Conservation (phyloP, 305 asterid genomes). For the Fraxinus velutina region DNA sequence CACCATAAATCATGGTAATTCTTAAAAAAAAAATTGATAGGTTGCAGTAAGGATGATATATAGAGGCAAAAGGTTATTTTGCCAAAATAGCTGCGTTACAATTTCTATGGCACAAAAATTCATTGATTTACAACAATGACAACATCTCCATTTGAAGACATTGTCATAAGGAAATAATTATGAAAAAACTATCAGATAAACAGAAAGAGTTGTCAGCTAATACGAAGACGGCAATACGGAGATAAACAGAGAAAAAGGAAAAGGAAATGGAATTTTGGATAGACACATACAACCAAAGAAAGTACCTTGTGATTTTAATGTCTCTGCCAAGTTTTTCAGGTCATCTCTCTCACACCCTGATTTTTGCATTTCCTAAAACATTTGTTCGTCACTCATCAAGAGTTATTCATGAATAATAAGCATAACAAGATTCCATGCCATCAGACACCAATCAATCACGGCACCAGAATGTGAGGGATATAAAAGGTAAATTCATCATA, state of each 20-base stretch:
- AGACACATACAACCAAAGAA: not conserved
- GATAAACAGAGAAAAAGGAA: not conserved
- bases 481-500: not conserved
- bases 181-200: not conserved
- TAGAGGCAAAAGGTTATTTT: not conserved
- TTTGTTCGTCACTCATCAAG: constrained; percentile 18
- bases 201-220: not conserved
- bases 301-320: constrained; percentile 70
- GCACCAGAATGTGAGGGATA: constrained; percentile 2
- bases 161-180: not conserved
- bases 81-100: not conserved
- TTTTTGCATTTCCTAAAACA: constrained; percentile 61
- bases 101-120: not conserved
- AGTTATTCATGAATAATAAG: constrained; percentile 7
- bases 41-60: not conserved
- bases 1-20: not conserved
- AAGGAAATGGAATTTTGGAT: not conserved
- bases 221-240: not conserved
- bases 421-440: constrained; percentile 6
- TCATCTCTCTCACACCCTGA: constrained; percentile 58
- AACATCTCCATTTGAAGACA: not conserved
- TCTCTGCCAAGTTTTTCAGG: constrained; percentile 57
- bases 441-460: constrained; percentile 3
- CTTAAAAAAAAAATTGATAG: not conserved
- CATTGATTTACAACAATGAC: not conserved